Base-by-base conservation (phyloP, 257 asterid genomes). In the Plectranthus barbatus region DNA sequence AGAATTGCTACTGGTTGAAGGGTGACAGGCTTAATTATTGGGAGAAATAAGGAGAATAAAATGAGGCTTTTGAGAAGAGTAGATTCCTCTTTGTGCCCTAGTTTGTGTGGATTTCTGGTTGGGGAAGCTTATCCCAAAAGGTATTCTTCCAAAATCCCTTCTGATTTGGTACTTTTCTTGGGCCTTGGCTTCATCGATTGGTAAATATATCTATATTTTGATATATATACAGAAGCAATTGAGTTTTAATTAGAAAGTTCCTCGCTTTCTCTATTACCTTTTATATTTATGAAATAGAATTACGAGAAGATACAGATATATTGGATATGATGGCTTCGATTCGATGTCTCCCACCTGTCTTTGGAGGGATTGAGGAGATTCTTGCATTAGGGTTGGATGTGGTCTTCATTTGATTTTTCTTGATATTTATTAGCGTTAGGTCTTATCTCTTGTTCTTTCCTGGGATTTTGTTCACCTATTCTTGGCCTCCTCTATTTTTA, bases 121-220 rank as follows among this genome's bases (percentile, higher is more conserved):
- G 81, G 84, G 44, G 88, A 86, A 76, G 94, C 98, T 91, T 88
- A 88, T 83, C 88, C 95, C 31, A 91, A 90, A 77, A 86, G 98
- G 94, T 88, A 86, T 61, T 88, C 98, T 78, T 88, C 95, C 72
- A 91, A 88, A 85, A 84, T 88, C 88, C 95, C 95, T 20, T 88
- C 96, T 60, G 90, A 91, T 86, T 88, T 88, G 76, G 92, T 86
- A 44, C 96, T 91, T 68, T 91, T 88, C 77, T 76, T 91, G 71
- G 98, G 96, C 47, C 95, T 91, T 79, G 98, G 98, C 49, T 91
- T 91, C 92, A 88, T 91, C 55, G 98, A 91, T 81, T 91, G 98
- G 98, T 91, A 91, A 51, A 26, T 44, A 63, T 52, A 20, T 11
- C 24, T 39, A 3, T 36, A 7, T 18, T 49, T 9, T n/a, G n/a